Base-by-base conservation (phyloP, 1,284 basidiomycete genomes). In the Lentinula novae-zelandiae region DNA sequence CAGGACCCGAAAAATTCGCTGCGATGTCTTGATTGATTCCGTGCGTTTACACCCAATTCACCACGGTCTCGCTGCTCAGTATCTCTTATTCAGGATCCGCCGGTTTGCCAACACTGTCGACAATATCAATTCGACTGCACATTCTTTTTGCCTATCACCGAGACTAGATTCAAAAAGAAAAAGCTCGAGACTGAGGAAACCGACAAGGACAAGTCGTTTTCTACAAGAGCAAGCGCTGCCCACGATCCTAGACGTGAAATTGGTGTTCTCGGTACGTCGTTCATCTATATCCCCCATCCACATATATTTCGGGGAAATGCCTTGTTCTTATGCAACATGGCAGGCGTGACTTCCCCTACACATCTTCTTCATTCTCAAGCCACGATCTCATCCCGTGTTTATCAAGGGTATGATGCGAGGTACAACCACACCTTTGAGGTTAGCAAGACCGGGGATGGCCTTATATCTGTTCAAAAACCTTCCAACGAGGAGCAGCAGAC, bases 151-250 rank as follows among this genome's bases (percentile, higher is more conserved):
- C 96, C 96, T 55, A 98, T 99, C 69, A 95, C 96, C 17, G 96
- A 98, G 74, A 99, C 96, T 0, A 87, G 96, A 12, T 98, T 98
- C 83, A 98, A 98, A 80, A 96, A 96, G 79, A 93, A 95, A 77
- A 89, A 90, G 67, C 64, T 84, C 50, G 88, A 89, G 65, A 89
- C 89, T 66, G 89, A 92, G 64, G 76, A 76, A 0, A 74, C 77
- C 46, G 78, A 85, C 67, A 82, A 76, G 67, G 70, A 72, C 55
- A 77, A 71, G 66, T 71, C 64, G 38, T 74, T 69, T 65, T 63
- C 63, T 53, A 67, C 61, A 59, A 75, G 75, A 31, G 63, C 70
- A 13, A 75, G 78, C 31, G 78, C 67, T 12, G 79, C 82, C 22
- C 34, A 73, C 15, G 76, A 75, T 20, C 62, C 70, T 27, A 75